A percentile compares a stretch with the other conserved stretches of the same genome.
These are phyloP conservation scores for Wallacemonas sp. DNA, from an alignment of 208 protist genomes.

Conservation along the genomic window DNA sequence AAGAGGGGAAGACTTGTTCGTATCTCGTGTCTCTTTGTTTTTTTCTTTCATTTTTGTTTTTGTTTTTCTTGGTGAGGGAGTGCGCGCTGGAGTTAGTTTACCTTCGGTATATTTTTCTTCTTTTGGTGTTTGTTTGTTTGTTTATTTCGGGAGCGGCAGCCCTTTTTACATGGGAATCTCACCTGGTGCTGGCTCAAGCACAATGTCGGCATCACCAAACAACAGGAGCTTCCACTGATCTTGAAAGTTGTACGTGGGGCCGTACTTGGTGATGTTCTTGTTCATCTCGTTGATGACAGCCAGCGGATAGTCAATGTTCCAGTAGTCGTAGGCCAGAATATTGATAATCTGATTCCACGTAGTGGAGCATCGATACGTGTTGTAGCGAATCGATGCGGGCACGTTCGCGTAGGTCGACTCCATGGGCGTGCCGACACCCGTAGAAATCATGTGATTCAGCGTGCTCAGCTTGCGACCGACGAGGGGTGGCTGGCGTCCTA, in stretches of 20 bases:
- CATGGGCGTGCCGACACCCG: constrained; percentile 27
- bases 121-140: neutral
- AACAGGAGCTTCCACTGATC: constrained; percentile 30
- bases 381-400: constrained; percentile 20
- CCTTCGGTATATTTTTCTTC: neutral
- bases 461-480: constrained; percentile 37
- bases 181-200: neutral
- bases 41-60: neutral
- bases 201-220: constrained; percentile 19
- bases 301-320: constrained; percentile 40
- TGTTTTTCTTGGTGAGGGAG: neutral
- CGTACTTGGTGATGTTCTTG: constrained; percentile 35
- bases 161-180: constrained; percentile 4
- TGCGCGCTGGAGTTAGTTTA: too few relatives aligned
- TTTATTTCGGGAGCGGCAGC: too few relatives aligned
- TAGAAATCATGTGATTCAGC: constrained; percentile 44
- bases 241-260: constrained; percentile 20
- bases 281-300: constrained; percentile 36
- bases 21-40: too few relatives aligned
- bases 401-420: constrained; percentile 25
- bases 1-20: too few relatives aligned
- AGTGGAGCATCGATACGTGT: constrained; percentile 25
- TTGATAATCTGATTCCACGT: constrained; percentile 37
- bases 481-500: constrained; percentile 25
- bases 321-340: constrained; percentile 42